These are phyloP conservation scores for Excoecaria cochinchinensis DNA, from an alignment of 345 rosid genomes.

Conservation along the genomic window DNA sequence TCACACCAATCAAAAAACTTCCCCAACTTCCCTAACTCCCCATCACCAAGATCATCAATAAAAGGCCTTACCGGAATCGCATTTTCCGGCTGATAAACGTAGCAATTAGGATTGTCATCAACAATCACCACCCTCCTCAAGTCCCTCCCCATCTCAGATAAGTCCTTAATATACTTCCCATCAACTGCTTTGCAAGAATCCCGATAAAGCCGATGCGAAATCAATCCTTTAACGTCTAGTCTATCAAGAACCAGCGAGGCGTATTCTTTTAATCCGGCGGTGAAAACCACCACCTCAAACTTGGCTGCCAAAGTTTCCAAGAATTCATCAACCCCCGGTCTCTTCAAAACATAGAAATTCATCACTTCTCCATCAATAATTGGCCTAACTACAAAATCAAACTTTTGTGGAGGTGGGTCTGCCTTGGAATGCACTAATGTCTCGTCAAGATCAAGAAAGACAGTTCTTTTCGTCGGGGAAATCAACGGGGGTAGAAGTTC, in stretches of 20 bases:
- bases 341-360: conserved; percentile 73
- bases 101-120: conserved; percentile 82
- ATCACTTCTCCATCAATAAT: conserved; percentile 55
- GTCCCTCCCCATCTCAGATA: conserved; percentile 66
- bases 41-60: conserved; percentile 48
- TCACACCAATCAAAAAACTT: conserved; percentile 56
- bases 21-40: conserved; percentile 51
- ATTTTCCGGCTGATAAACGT: conserved; percentile 69
- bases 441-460: conserved; percentile 91
- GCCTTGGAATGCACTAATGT: conserved; percentile 78
- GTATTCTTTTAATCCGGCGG: conserved; percentile 81
- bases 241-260: conserved; percentile 71
- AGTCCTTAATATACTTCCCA: conserved; percentile 76
- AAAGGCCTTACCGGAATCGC: conserved; percentile 76
- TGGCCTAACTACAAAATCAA: conserved; percentile 70
- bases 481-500: conserved; percentile 39
- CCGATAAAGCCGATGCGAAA: conserved; percentile 66
- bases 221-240: conserved; percentile 52
- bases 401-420: conserved; percentile 57
- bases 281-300: conserved; percentile 79
- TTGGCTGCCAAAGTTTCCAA: conserved; percentile 49
- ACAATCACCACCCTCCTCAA: conserved; percentile 60
- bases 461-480: conserved; percentile 43
- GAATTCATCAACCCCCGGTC: conserved; percentile 81
- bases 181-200: conserved; percentile 66